These are phyloP conservation scores for Aeschynomene evenia DNA, from an alignment of 306 rosid species.

Conservation along the genomic window DNA sequence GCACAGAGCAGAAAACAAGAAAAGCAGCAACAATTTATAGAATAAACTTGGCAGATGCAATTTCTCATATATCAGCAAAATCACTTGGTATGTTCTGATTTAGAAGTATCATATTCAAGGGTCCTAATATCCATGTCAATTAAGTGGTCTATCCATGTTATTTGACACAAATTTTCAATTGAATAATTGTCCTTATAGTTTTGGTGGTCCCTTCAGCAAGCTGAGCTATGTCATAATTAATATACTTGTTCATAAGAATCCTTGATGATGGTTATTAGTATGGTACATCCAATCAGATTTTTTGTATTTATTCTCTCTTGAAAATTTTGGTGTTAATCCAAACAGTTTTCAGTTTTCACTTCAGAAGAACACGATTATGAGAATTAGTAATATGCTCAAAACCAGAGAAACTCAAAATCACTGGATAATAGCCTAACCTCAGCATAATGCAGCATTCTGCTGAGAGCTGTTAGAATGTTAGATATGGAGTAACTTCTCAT, in stretches of 20 bases:
- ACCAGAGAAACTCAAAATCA: constrained; percentile 60
- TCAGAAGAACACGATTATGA: not conserved
- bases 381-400: constrained; percentile 31
- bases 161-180: not conserved
- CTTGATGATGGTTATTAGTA: not conserved
- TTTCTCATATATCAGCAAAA: not conserved
- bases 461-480: too few relatives aligned
- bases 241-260: not conserved
- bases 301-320: too few relatives aligned
- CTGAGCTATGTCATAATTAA: not conserved
- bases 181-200: not conserved
- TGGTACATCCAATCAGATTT: not conserved
- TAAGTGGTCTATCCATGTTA: not conserved
- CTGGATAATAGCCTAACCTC: constrained; percentile 49
- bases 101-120: too few relatives aligned
- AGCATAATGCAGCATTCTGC: too few relatives aligned
- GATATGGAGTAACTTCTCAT: too few relatives aligned
- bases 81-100: not conserved
- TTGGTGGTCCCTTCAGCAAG: not conserved
- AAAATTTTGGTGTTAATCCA: not conserved
- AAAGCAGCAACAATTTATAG: not conserved
- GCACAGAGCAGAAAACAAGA: not conserved
- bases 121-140: too few relatives aligned
- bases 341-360: too few relatives aligned
- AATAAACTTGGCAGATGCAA: not conserved